A percentile compares a stretch with the other conserved stretches of the same genome.
These are phyloP conservation scores for Leccinum broughii DNA, from an alignment of 768 basidiomycete species.

Conservation along the genomic window DNA sequence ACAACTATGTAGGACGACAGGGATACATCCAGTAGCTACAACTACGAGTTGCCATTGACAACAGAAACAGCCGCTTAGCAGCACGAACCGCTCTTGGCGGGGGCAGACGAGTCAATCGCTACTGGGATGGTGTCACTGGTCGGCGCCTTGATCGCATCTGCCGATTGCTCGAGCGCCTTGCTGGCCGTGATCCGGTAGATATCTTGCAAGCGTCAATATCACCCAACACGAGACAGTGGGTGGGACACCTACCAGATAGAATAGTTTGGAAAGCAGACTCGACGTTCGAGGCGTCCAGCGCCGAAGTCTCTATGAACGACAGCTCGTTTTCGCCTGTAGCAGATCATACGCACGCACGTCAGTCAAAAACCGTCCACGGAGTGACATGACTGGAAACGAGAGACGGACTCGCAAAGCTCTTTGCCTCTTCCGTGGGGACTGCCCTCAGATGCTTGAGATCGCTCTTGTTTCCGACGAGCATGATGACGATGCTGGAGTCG, in stretches of 20 bases:
- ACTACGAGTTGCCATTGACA: conserved; percentile 6
- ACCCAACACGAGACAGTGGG: neutral
- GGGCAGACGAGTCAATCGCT: conserved; percentile 58
- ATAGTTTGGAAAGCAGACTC: conserved; percentile 97
- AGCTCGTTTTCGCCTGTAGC: conserved; percentile 83
- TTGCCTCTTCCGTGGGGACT: conserved; percentile 97
- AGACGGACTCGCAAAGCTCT: conserved; percentile 78
- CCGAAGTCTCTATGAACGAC: conserved; percentile 98
- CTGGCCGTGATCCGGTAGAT: conserved; percentile 97
- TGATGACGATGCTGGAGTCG: conserved; percentile 90
- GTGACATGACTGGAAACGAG: neutral
- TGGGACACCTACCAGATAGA: conserved; percentile 66
- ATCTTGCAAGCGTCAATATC: conserved; percentile 48
- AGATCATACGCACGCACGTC: neutral
- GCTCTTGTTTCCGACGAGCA: conserved; percentile 98
- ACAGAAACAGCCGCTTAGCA: conserved; percentile 43
- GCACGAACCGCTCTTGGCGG: conserved; percentile 58
- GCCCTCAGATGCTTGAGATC: conserved; percentile 98
- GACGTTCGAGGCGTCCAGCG: conserved; percentile 99
- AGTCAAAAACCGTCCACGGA: conserved; percentile 1
- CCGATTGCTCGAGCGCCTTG: conserved; percentile 87
- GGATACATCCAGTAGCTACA: neutral
- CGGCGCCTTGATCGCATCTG: conserved; percentile 76
- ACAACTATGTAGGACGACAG: conserved; percentile 17
- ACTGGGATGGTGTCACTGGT: conserved; percentile 85